Evolutionary conservation across 345 rosid species (phyloP).

Genomic region (Dipteronia sinensis): DNA sequence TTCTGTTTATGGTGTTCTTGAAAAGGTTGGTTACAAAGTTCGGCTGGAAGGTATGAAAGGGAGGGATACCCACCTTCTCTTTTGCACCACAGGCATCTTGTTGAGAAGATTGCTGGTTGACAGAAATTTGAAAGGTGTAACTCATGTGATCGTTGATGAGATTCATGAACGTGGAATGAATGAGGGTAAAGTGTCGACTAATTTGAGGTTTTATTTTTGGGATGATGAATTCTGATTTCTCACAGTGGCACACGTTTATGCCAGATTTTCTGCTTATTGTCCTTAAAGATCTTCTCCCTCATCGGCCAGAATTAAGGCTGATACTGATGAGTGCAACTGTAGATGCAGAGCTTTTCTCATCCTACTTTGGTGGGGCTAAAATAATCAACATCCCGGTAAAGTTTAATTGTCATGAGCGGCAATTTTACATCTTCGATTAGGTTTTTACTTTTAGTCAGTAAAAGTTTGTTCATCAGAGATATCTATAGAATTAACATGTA

Average conservation of each 20-base stretch:
- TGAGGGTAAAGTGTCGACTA: constrained; percentile 61
- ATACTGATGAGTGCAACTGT: constrained; percentile 96
- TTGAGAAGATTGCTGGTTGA: constrained; percentile 89
- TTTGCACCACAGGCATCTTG: constrained; percentile 94
- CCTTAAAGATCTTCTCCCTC: constrained; percentile 88
- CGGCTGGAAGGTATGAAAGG: constrained; percentile 93
- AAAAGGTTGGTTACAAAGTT: constrained; percentile 93
- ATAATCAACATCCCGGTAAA: constrained; percentile 71
- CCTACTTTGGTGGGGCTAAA: constrained; percentile 85
- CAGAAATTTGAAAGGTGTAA: constrained; percentile 80
- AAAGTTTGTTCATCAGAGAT: background rate
- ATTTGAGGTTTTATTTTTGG: constrained; percentile 22
- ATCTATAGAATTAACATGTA: background rate
- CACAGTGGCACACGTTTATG: constrained; percentile 27
- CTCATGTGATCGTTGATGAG: constrained; percentile 93
- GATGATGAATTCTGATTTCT: constrained; percentile 34
- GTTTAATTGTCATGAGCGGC: constrained; percentile 12
- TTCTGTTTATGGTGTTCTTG: constrained; percentile 18
- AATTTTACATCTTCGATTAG: background rate
- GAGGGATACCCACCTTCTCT: constrained; percentile 83
- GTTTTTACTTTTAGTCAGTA: background rate
- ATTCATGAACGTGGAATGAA: constrained; percentile 98
- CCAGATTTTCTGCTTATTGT: constrained; percentile 91
- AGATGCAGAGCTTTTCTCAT: constrained; percentile 92
- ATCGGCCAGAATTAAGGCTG: constrained; percentile 77